Conservation (phyloP, 202 grass and related monocot genomes). For the Setaria viridis region DNA sequence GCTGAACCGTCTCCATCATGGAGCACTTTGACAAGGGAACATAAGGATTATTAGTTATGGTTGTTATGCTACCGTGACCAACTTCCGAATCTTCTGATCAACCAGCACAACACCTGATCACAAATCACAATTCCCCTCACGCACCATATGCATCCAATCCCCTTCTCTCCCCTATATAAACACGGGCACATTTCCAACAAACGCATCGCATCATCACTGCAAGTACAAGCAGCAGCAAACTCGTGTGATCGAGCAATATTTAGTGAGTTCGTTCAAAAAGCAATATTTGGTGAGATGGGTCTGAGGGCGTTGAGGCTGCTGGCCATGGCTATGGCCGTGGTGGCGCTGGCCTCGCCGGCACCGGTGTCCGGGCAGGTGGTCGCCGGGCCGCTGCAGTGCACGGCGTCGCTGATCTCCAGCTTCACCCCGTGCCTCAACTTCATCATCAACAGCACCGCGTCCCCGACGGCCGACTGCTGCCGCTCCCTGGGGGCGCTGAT, state of each 20-base stretch:
- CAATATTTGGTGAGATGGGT: too few relatives aligned
- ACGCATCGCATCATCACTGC: neutral
- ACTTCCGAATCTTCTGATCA: conserved; percentile 27
- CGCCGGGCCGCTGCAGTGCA: conserved; percentile 44
- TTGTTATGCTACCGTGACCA: conserved; percentile 56
- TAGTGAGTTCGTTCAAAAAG: too few relatives aligned
- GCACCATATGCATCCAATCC: neutral
- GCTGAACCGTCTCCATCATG: neutral
- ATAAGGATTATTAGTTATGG: conserved; percentile 40
- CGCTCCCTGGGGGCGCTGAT: conserved; percentile 47
- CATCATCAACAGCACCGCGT: conserved; percentile 48
- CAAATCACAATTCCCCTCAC: neutral
- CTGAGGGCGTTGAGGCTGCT: neutral
- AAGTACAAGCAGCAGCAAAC: neutral
- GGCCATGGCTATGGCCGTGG: neutral
- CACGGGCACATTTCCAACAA: neutral
- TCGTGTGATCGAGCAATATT: neutral
- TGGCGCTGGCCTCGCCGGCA: neutral
- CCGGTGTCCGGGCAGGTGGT: conserved; percentile 43
- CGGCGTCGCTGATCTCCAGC: conserved; percentile 53
- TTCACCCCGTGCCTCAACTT: conserved; percentile 76
- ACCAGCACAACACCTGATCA: conserved; percentile 28
- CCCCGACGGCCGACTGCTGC: conserved; percentile 75
- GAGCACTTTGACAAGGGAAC: neutral
- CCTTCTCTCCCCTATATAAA: conserved; percentile 15